Evolutionary conservation across 2,329 filamentous ascomycete genomes (phyloP), one percentile per base, ranked within the genome.

Genomic region (Alternaria brassicae): DNA sequence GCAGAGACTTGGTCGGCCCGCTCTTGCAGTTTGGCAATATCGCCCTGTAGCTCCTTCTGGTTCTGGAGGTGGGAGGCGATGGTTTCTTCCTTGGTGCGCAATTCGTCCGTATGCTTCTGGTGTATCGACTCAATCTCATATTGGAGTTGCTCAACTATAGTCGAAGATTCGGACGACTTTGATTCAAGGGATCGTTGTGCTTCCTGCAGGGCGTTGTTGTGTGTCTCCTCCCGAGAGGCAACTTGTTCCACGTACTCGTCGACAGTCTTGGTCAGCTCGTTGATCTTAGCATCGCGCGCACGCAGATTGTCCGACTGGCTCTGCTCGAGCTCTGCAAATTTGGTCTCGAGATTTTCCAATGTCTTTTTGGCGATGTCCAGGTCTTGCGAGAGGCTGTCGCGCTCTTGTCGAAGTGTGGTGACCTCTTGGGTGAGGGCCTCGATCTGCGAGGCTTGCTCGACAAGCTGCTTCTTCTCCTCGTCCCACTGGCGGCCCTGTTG

Each of bases 401-500:
- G 67, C 42, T 76, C 73, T 10, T 70, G 56, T 25, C 62, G 72
- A 37, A 75, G 42, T 4, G 56, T 55, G 7, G 65, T 61, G 2
- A 76, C 49, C 42, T 76, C 65, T 1, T 60, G 60, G 13, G 60
- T 71, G 36, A 78, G 65, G 3, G 57, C 56, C 12, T 72, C 70
- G 30, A 77, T 73, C 37, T 72, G 63, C 0, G 60, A 47, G 17
- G 73, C 64, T 54, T 77, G 75, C 40, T 77, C 72, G 0, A 63
- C 65, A n/a, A 76, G 67, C 58, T 71, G 72, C 64, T 73, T 71
- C 69, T 75, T 77, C 32, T 78, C 74, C 15, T 68, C 68, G 44
- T 76, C 73, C 74, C 74, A 78, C 53, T 78, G 64, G 7, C 60
- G 65, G 39, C 72, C 74, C 45, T 77, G 74, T 27, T 71, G 64